Evolutionary conservation across 495 filamentous ascomycete genomes (phyloP).

Genomic region (Penicillium paradoxum): DNA sequence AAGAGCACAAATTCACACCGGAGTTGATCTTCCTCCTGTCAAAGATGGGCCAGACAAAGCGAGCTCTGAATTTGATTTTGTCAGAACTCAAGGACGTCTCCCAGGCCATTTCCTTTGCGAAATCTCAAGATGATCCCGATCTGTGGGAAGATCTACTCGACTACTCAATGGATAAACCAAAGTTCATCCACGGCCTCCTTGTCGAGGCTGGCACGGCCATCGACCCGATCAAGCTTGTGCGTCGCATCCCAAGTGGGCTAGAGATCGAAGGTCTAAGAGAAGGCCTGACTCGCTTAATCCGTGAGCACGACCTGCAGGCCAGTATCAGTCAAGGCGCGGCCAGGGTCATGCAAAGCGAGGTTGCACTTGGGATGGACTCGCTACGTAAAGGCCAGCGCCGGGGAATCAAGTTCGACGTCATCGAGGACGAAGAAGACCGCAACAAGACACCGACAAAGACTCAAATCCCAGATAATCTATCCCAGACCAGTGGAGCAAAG

Average conservation of each 20-base stretch:
- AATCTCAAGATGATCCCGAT: slow-evolving; percentile 82
- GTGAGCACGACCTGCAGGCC: slow-evolving; percentile 89
- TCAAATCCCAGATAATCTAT: slow-evolving; percentile 21
- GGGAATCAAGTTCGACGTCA: slow-evolving; percentile 84
- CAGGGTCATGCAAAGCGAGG: slow-evolving; percentile 78
- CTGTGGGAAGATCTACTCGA: slow-evolving; percentile 93
- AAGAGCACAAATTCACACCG: slow-evolving; percentile 68
- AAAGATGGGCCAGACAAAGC: slow-evolving; percentile 88
- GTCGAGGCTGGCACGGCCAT: slow-evolving; percentile 92
- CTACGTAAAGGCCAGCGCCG: slow-evolving; percentile 70
- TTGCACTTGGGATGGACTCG: slow-evolving; percentile 72
- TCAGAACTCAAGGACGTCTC: slow-evolving; percentile 81
- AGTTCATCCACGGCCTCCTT: slow-evolving; percentile 86
- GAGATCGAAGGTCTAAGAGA: slow-evolving; percentile 86
- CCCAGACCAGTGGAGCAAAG: slow-evolving; percentile 15
- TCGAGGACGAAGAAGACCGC: slow-evolving; percentile 29
- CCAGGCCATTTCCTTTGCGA: slow-evolving; percentile 89
- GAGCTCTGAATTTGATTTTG: slow-evolving; percentile 86
- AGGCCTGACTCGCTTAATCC: slow-evolving; percentile 77
- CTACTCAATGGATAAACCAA: slow-evolving; percentile 94
- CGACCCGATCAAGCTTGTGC: slow-evolving; percentile 81
- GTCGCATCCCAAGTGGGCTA: slow-evolving; percentile 84
- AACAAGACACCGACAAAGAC: slow-evolving; percentile 35
- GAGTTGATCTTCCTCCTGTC: slow-evolving; percentile 92
- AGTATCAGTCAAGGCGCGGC: slow-evolving; percentile 89